Evolutionary conservation across 208 protist genomes (phyloP).

Genomic region (Wallacemonas sp.): DNA sequence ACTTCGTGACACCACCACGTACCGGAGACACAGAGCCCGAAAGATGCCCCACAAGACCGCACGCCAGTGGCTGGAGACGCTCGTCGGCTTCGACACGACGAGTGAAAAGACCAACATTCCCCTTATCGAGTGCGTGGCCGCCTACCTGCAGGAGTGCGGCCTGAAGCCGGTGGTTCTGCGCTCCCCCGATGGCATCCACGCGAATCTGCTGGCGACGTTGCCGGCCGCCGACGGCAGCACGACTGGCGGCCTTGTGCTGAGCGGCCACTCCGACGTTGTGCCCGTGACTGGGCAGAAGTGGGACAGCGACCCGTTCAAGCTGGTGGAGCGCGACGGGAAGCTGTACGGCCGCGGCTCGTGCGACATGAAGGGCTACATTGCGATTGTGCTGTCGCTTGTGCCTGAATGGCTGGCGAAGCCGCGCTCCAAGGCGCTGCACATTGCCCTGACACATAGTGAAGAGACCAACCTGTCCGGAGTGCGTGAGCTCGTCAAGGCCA

Average conservation of each 20-base stretch:
- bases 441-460: slow-evolving; percentile 39
- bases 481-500: slow-evolving; percentile 26
- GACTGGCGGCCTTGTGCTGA: slow-evolving; percentile 41
- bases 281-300: too few species aligned
- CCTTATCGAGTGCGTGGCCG: slow-evolving; percentile 34
- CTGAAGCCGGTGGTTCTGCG: slow-evolving; percentile 23
- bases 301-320: too few species aligned
- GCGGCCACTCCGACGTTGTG: slow-evolving; percentile 49
- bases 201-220: slow-evolving; percentile 62
- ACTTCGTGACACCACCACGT: too few species aligned
- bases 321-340: slow-evolving; percentile 35
- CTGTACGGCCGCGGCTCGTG: slow-evolving; percentile 44
- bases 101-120: slow-evolving; percentile 39
- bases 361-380: slow-evolving; percentile 46
- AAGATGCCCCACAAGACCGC: slow-evolving; percentile 11
- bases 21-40: too few species aligned
- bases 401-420: slow-evolving; percentile 33
- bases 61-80: slow-evolving; percentile 33
- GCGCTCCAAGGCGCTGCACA: slow-evolving; percentile 37
- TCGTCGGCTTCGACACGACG: slow-evolving; percentile 38
- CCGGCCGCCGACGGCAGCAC: slow-evolving; percentile 37
- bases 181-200: slow-evolving; percentile 35
- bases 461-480: slow-evolving; percentile 41
- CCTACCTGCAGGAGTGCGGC: slow-evolving; percentile 24
- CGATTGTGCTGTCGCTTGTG: slow-evolving; percentile 35